Conservation (phyloP, 2,329 filamentous ascomycete species). For the Emydomyces testavorans region DNA sequence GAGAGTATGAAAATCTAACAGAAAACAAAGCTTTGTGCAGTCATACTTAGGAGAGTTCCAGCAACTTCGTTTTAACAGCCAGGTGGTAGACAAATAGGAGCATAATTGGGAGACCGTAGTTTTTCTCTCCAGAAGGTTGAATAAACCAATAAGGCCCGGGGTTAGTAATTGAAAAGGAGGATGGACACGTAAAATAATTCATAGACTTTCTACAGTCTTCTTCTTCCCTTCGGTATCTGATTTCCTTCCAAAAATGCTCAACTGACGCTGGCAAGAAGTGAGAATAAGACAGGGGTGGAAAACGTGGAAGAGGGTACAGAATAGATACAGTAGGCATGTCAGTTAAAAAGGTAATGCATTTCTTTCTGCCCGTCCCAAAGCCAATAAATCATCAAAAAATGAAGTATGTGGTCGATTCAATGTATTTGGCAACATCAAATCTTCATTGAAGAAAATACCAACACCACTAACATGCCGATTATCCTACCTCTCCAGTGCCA, state of each 20-base stretch:
- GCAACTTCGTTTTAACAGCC: no score
- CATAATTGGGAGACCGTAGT: no score
- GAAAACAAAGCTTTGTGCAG: no score
- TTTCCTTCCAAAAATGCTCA: neutral
- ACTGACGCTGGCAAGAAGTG: neutral
- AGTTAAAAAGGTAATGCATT: neutral
- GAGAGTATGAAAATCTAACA: neutral
- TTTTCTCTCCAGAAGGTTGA: no score
- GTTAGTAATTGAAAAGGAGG: no score
- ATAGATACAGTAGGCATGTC: neutral
- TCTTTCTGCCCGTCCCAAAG: neutral
- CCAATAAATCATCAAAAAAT: constrained; percentile 2
- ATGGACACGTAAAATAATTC: no score
- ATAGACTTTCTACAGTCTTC: no score
- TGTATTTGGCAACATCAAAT: neutral
- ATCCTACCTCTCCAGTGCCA: constrained; percentile 19
- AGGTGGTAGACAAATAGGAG: no score
- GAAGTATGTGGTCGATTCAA: neutral
- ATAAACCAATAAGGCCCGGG: no score
- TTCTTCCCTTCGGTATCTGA: neutral
- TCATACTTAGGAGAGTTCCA: no score
- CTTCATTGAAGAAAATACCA: neutral
- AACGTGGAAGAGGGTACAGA: neutral
- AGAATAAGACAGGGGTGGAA: neutral
- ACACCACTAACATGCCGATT: neutral